A percentile compares a stretch with the other conserved stretches of the same genome.
phyloP scores from a whole-genome alignment of 2,329 filamentous ascomycete genomes.

The Daldinia eschscholtzii region DNA sequence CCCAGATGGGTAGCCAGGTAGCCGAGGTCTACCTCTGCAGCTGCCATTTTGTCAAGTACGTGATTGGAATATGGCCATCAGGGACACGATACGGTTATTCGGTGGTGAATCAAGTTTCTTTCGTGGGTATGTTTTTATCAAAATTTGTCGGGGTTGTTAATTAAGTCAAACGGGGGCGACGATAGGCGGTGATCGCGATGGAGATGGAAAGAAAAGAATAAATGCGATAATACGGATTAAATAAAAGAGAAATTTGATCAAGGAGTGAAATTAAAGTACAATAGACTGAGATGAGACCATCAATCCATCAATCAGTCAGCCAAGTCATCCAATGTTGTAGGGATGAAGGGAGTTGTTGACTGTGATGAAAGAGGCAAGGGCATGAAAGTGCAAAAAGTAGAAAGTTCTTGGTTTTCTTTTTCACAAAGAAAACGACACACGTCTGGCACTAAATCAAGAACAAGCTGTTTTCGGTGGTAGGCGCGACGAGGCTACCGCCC shows the following conservation, averaged over 20 bases:
- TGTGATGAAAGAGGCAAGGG: conserved; percentile 32
- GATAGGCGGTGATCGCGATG: conserved; percentile 20
- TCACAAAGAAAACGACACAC: conserved; percentile 22
- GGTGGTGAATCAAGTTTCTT: conserved; percentile 1
- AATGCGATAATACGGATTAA: conserved; percentile 19
- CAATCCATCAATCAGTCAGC: conserved; percentile 27
- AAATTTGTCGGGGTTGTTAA: conserved; percentile 7
- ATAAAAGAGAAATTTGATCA: conserved; percentile 25
- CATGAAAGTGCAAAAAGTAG: conserved; percentile 19
- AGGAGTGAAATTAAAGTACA: conserved; percentile 31
- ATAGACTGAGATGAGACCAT: conserved; percentile 15
- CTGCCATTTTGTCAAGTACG: conserved; percentile 65
- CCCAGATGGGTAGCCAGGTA: conserved; percentile 80
- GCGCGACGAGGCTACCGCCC: conserved; percentile 50
- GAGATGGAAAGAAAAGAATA: conserved; percentile 18
- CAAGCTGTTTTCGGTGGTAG: conserved; percentile 51
- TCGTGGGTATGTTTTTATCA: not conserved
- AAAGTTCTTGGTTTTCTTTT: conserved; percentile 26
- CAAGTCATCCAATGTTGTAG: conserved; percentile 20
- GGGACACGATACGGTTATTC: conserved; percentile 31
- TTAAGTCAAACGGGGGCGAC: conserved; percentile 18
- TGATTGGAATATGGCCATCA: conserved; percentile 45
- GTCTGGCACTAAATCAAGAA: conserved; percentile 10
- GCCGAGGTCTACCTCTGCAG: conserved; percentile 73
- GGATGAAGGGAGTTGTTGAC: conserved; percentile 2